Percentiles rank a stretch among this genome's conserved stretches.
Evolutionary conservation across 2,329 filamentous ascomycete species (phyloP).

Genomic region (Cladophialophora chaetospira): DNA sequence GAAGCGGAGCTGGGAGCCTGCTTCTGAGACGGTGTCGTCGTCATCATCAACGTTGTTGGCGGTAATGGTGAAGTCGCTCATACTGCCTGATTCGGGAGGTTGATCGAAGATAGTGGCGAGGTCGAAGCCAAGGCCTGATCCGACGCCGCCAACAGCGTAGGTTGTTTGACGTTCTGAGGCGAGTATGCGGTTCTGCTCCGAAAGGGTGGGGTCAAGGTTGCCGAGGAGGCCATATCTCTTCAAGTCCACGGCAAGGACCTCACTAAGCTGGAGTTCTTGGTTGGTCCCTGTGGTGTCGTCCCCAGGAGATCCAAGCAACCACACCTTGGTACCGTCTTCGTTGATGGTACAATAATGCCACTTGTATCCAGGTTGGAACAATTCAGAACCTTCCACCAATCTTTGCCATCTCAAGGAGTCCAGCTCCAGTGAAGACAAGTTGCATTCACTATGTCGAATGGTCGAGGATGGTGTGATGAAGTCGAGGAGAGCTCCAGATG

Average conservation of each 20-base stretch:
- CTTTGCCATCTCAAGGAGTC: slow-evolving; percentile 90
- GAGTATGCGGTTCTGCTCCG: slow-evolving; percentile 49
- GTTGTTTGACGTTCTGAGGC: slow-evolving; percentile 58
- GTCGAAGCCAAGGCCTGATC: slow-evolving; percentile 72
- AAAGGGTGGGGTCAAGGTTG: slow-evolving; percentile 66
- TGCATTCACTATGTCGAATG: slow-evolving; percentile 83
- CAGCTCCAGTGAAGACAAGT: slow-evolving; percentile 84
- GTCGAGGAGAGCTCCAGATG: slow-evolving; percentile 87
- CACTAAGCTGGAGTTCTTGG: slow-evolving; percentile 88
- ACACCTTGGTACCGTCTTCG: slow-evolving; percentile 91
- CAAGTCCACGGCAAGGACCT: slow-evolving; percentile 91
- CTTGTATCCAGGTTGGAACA: slow-evolving; percentile 87
- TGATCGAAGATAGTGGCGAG: slow-evolving; percentile 85
- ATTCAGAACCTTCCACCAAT: slow-evolving; percentile 87
- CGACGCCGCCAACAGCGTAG: slow-evolving; percentile 44
- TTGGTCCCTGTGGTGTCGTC: slow-evolving; percentile 71
- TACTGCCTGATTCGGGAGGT: slow-evolving; percentile 73
- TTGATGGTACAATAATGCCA: slow-evolving; percentile 99
- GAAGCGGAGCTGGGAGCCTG: slow-evolving; percentile 31
- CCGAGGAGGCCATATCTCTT: slow-evolving; percentile 88
- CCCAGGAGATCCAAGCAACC: slow-evolving; percentile 89
- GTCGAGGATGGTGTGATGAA: slow-evolving; percentile 91
- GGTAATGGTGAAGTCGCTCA: slow-evolving; percentile 88
- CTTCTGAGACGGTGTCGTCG: slow-evolving; percentile 49
- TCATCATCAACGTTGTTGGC: slow-evolving; percentile 69